Evolutionary conservation across 2,329 filamentous ascomycete genomes (phyloP).

Genomic region (Colletotrichum graminicola): DNA sequence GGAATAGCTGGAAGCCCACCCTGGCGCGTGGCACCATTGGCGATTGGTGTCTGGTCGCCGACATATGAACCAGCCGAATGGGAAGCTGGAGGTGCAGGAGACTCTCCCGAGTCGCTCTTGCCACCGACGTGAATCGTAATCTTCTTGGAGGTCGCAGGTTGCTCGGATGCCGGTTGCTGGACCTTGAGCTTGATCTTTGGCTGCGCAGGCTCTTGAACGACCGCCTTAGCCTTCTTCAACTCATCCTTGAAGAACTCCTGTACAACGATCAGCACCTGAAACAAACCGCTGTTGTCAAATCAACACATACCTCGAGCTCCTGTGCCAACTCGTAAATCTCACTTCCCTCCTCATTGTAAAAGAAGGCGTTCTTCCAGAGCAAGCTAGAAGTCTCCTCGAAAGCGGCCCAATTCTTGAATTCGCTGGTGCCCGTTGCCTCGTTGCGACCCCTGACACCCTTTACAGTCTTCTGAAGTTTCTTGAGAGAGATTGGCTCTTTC

Average conservation of each 20-base stretch:
- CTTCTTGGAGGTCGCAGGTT: constrained; percentile 63
- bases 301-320: constrained; percentile 76
- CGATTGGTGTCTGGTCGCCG: constrained; percentile 52
- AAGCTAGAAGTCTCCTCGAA: constrained; percentile 85
- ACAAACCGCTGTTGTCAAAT: not conserved
- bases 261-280: constrained; percentile 35
- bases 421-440: constrained; percentile 70
- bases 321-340: constrained; percentile 83
- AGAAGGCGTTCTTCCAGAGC: constrained; percentile 89
- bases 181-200: constrained; percentile 87
- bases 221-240: constrained; percentile 77
- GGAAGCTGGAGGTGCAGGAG: constrained; percentile 59
- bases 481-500: constrained; percentile 82
- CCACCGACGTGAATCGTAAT: constrained; percentile 79
- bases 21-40: constrained; percentile 42
- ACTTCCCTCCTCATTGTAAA: constrained; percentile 93
- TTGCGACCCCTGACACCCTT: constrained; percentile 78
- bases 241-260: constrained; percentile 77
- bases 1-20: constrained; percentile 35
- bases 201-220: constrained; percentile 78
- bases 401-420: constrained; percentile 85
- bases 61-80: constrained; percentile 52
- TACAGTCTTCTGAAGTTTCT: constrained; percentile 81
- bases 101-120: constrained; percentile 66
- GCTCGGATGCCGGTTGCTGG: constrained; percentile 55